Evolutionary conservation across 1,139 yeast genomes (phyloP).

Genomic region (Geotrichum phurueaensis): DNA sequence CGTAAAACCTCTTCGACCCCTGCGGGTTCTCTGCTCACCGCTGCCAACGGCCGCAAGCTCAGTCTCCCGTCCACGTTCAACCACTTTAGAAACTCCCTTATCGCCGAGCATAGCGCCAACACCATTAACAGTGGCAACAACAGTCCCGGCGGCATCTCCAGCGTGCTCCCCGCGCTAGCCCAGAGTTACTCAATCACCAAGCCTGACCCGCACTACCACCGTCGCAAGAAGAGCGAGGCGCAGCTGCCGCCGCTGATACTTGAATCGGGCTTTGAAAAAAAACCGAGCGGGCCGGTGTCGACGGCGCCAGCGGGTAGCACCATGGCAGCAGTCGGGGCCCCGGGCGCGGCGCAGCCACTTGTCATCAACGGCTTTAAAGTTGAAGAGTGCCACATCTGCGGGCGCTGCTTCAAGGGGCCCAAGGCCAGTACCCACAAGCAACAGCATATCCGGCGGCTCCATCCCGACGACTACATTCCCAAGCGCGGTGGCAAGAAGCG

Average conservation of each 20-base stretch:
- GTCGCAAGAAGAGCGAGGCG: neutral
- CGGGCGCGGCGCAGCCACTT: neutral
- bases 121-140: neutral
- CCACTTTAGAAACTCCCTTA: neutral
- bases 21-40: neutral
- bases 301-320: slow-evolving; percentile 16
- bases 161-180: neutral
- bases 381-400: slow-evolving; percentile 41
- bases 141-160: neutral
- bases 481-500: slow-evolving; percentile 42
- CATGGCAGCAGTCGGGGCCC: neutral
- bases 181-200: neutral
- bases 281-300: neutral
- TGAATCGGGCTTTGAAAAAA: neutral
- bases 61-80: neutral
- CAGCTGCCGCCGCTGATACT: neutral
- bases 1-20: neutral
- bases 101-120: neutral
- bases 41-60: neutral
- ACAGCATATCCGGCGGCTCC: slow-evolving; percentile 43
- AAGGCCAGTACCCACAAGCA: slow-evolving; percentile 44
- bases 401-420: slow-evolving; percentile 43
- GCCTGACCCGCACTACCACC: neutral
- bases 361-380: slow-evolving; percentile 26
- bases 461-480: slow-evolving; percentile 42